These are phyloP conservation scores for Phytophthora podocarpi DNA, from an alignment of 352 stramenopile species.

Conservation along the genomic window DNA sequence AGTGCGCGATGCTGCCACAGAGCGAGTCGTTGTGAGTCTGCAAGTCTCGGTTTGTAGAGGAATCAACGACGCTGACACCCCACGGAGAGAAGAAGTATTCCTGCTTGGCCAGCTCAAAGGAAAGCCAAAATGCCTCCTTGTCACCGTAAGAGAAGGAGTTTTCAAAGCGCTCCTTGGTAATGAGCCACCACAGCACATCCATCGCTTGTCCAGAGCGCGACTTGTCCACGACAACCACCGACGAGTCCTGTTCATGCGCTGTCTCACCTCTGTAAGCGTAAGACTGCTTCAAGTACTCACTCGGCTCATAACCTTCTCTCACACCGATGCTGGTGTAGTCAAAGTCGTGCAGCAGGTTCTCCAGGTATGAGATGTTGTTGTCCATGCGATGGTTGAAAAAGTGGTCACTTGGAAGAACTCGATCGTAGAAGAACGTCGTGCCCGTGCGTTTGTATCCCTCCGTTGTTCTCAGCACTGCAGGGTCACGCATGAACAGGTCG, in stretches of 20 bases:
- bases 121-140: conserved; percentile 59
- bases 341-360: conserved; percentile 42
- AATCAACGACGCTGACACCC: conserved; percentile 43
- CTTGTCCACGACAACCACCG: conserved; percentile 58
- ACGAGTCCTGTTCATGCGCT: conserved; percentile 61
- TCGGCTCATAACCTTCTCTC: conserved; percentile 30
- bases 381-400: conserved; percentile 41
- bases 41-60: conserved; percentile 43
- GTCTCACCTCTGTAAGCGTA: conserved; percentile 47
- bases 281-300: conserved; percentile 44
- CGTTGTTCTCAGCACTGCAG: conserved; percentile 39
- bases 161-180: conserved; percentile 38
- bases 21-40: conserved; percentile 40
- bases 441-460: conserved; percentile 48
- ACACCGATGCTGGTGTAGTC: conserved; percentile 54
- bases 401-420: conserved; percentile 37
- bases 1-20: conserved; percentile 49
- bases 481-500: conserved; percentile 51
- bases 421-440: conserved; percentile 79
- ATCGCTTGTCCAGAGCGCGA: conserved; percentile 31
- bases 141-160: conserved; percentile 51
- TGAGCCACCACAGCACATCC: conserved; percentile 43
- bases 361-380: conserved; percentile 43
- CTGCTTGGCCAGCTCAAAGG: conserved; percentile 54
- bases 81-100: conserved; percentile 61